Base-by-base conservation (phyloP, 768 basidiomycete genomes). In the Phallus indusiatus region DNA sequence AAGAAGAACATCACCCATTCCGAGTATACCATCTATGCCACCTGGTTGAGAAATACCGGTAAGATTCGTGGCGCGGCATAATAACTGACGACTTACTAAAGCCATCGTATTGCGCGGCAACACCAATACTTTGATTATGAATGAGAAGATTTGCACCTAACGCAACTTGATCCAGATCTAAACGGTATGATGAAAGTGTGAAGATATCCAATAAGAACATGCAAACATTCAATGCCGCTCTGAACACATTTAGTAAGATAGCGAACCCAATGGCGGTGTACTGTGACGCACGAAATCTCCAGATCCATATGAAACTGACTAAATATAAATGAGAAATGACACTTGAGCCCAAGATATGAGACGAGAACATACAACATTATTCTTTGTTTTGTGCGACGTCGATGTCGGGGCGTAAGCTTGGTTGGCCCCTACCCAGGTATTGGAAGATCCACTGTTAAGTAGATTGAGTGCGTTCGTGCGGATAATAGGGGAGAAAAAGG, bases 351-450 rank as follows among this genome's bases (percentile, higher is more conserved):
- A 10, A 5, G 12, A 14, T 42, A 42, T 10, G 9, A 42, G 24
- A 67, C 67, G 64, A 82, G 86, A 1, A 69, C 16, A 20, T 51
- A 51, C 50, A 14, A 51, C 50, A 14, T 34, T 22, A 18, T 51
- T 51, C 11, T 22, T 51, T 17, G 50, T 51, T 9, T 22, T 2
- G 28, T 22, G 14, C 14, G 50, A 22, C 18, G 50, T 51, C 14
- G 50, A 51, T 51, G 57, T 59, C 18, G 4, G 49, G 37, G 16
- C 36, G 33, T 51, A 59, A 36, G 7, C 11, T 18, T 64, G 70
- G 10, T 61, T 62, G 33, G 85, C 82, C 21, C 85, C 84, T 50
- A 87, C 73, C 84, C 85, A 87, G 21, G 84, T 86, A 72, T 85
- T 86, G 16, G 85, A 84, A 18, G 57, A 59, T 5, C 57, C 57